These are phyloP conservation scores for Fomitopsis pulvina DNA, from an alignment of 768 basidiomycete species.

Conservation along the genomic window DNA sequence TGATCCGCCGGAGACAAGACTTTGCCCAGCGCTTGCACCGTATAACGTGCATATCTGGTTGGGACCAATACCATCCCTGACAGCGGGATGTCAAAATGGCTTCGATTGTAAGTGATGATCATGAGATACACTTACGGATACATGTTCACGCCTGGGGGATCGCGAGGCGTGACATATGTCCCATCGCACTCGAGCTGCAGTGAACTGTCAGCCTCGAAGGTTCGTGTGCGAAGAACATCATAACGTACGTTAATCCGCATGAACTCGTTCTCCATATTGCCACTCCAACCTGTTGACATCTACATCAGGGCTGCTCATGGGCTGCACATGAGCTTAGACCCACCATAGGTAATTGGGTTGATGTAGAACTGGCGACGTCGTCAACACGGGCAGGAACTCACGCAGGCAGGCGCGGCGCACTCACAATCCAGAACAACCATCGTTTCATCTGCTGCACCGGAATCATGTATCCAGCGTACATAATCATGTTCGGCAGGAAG, in stretches of 20 bases:
- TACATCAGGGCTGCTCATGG: background rate
- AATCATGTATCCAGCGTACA: constrained; percentile 67
- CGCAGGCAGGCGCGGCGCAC: background rate
- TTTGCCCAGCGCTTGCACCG: constrained; percentile 54
- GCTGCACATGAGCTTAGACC: constrained; percentile 5
- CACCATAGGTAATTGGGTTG: constrained; percentile 71
- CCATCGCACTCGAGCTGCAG: constrained; percentile 60
- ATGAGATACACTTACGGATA: constrained; percentile 47
- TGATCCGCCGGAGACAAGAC: constrained; percentile 44
- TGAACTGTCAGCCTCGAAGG: constrained; percentile 5
- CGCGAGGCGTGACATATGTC: constrained; percentile 56
- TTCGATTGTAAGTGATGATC: background rate
- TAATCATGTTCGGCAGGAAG: constrained; percentile 71
- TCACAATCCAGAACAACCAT: constrained; percentile 82
- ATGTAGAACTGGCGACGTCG: constrained; percentile 53
- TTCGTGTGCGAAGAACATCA: constrained; percentile 7
- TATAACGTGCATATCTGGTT: constrained; percentile 78
- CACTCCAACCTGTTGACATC: constrained; percentile 51
- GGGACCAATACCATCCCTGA: constrained; percentile 43
- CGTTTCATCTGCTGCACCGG: constrained; percentile 66
- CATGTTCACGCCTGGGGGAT: constrained; percentile 43
- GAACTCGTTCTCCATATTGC: constrained; percentile 84
- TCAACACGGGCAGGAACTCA: background rate
- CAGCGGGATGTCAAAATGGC: background rate
- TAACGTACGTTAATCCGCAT: constrained; percentile 54